Conservation (phyloP, 1,284 basidiomycete genomes). For the Cerrena zonata region DNA sequence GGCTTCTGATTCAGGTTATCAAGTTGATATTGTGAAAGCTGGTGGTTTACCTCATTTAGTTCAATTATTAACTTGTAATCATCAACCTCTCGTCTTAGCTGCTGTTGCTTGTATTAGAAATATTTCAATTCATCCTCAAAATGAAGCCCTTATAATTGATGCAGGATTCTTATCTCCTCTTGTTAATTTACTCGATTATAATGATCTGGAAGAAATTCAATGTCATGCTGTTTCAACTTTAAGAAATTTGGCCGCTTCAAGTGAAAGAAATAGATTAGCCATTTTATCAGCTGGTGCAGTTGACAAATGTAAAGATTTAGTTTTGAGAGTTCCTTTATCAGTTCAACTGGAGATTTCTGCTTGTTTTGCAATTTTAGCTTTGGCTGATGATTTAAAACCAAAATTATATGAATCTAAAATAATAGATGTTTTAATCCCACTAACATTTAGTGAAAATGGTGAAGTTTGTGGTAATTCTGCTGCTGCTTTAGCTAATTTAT, state of each 20-base stretch:
- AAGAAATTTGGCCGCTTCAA: conserved; percentile 92
- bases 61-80: conserved; percentile 92
- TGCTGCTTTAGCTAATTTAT: conserved; percentile 94
- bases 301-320: conserved; percentile 94
- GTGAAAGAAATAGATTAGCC: conserved; percentile 96
- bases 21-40: conserved; percentile 95
- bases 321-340: conserved; percentile 89
- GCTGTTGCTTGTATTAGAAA: conserved; percentile 98
- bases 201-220: conserved; percentile 99
- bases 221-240: conserved; percentile 99
- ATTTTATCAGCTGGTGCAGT: conserved; percentile 98
- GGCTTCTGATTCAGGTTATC: conserved; percentile 89
- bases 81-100: conserved; percentile 96
- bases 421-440: conserved; percentile 92
- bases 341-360: conserved; percentile 99
- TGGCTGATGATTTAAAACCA: conserved; percentile 89
- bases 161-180: conserved; percentile 94
- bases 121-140: conserved; percentile 96
- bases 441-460: conserved; percentile 92
- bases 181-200: conserved; percentile 94
- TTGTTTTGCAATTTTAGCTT: conserved; percentile 91
- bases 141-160: conserved; percentile 99
- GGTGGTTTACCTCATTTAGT: conserved; percentile 90
- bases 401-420: conserved; percentile 97
- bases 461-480: conserved; percentile 99